Evolutionary conservation across 176 grass and related monocot species (phyloP).

Genomic region (Musa schizocarpa): DNA sequence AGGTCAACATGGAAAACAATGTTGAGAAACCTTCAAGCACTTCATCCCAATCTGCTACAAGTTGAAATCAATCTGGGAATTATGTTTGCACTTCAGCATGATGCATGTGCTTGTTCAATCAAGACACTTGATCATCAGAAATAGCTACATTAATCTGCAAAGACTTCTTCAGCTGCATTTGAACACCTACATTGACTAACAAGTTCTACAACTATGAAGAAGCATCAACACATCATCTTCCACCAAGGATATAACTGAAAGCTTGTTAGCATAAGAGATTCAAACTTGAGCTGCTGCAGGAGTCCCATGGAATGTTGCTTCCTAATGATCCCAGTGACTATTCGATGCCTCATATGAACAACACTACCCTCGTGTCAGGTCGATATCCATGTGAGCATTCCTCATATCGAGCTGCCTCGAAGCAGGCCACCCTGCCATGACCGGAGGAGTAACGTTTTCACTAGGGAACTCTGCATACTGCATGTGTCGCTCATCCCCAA

Average conservation of each 20-base stretch:
- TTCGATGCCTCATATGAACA: not conserved
- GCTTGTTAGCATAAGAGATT: not conserved
- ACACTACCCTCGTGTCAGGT: constrained; percentile 6
- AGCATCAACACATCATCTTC: too few relatives aligned
- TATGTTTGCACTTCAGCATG: too few relatives aligned
- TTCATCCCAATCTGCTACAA: too few relatives aligned
- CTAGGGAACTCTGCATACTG: not conserved
- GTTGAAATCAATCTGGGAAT: too few relatives aligned
- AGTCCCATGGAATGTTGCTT: not conserved
- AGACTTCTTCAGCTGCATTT: not conserved
- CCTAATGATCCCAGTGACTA: not conserved
- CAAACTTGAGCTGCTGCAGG: not conserved
- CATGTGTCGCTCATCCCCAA: constrained; percentile 19
- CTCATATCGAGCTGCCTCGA: constrained; percentile 46
- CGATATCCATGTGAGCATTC: constrained; percentile 17
- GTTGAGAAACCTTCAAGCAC: too few relatives aligned
- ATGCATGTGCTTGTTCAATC: too few relatives aligned
- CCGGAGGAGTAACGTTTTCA: constrained; percentile 16
- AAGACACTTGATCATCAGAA: not conserved
- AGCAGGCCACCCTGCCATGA: constrained; percentile 39
- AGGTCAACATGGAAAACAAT: too few relatives aligned
- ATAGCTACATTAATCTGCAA: not conserved
- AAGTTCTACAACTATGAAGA: too few relatives aligned
- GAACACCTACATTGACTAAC: too few relatives aligned
- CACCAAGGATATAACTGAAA: not conserved